Evolutionary conservation across 768 basidiomycete species (phyloP), one percentile per base, ranked within the genome.

Genomic region (Mycena sanguinolenta): DNA sequence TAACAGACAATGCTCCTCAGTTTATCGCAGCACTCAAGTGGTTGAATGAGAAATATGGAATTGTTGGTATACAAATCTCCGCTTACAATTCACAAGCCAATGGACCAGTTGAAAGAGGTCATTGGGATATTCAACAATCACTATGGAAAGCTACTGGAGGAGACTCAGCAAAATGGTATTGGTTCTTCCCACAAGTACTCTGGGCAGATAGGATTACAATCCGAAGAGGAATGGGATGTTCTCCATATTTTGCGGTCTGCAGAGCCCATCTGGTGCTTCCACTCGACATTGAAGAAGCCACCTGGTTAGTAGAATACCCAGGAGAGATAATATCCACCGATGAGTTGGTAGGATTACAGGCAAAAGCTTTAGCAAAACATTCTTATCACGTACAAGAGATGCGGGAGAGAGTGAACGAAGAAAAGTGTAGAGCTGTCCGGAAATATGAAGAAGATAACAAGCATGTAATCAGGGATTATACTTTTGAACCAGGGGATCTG

Each of bases 231-330:
- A 69, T 74, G 46, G 76, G 77, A 2, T 69, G 71, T 63, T 73
- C 74, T 19, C 73, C 77, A 0, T 77, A 72, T 46, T 73, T 74
- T 38, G 72, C 76, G 27, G 74, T 71, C 0, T 73, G 74, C 8
- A 70, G 77, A 3, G 58, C 75, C 17, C 66, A 77, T 34, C 77
- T 75, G 2, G 30, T 78, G 3, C 50, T 73, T 1, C 77, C 75
- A 0, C 58, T 77, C 28, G 78, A 81, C 27, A 27, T 81, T 5
- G 71, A 65, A 8, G 77, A 81, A 61, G 74, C 78, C 0, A 79
- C 77, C 1, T 82, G 78, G 57, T 55, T 81, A 36, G 64, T 75
- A 0, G 70, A 77, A 6, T 75, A 69, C 1, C 66, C 75, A 21
- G 54, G 70, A 4, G 13, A 16, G 0, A 16, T 52, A 0, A 34